phyloP scores from a whole-genome alignment of 2,329 filamentous ascomycete species.

The Paraconiothyrium brasiliense region DNA sequence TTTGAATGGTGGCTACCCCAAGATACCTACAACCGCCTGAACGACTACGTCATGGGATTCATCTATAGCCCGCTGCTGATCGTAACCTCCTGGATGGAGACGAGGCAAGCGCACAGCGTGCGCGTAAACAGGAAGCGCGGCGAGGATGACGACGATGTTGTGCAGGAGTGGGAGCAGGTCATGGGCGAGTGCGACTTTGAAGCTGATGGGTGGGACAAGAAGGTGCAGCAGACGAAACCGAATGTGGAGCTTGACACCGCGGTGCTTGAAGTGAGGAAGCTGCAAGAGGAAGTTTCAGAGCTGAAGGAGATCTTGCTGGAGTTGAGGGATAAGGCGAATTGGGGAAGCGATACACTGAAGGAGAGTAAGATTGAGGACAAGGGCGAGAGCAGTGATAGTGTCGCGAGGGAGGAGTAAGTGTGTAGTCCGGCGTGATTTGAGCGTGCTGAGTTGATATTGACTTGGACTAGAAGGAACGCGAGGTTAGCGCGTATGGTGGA shows the following conservation, averaged over 20 bases:
- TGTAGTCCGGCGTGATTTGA: not conserved
- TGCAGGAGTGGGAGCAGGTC: slow-evolving; percentile 94
- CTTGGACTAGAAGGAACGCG: not conserved
- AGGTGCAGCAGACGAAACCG: slow-evolving; percentile 76
- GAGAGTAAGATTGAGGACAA: slow-evolving; percentile 36
- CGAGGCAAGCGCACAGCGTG: slow-evolving; percentile 64
- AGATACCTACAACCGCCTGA: slow-evolving; percentile 77
- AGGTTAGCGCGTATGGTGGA: slow-evolving; percentile 4
- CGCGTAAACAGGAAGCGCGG: slow-evolving; percentile 77
- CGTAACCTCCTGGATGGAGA: slow-evolving; percentile 72
- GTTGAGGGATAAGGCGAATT: slow-evolving; percentile 33
- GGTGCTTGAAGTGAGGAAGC: slow-evolving; percentile 68
- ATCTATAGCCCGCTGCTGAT: slow-evolving; percentile 87
- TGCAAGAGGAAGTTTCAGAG: slow-evolving; percentile 57
- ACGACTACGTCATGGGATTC: slow-evolving; percentile 86
- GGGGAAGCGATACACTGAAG: slow-evolving; percentile 44
- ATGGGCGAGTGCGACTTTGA: slow-evolving; percentile 78
- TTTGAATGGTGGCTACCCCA: slow-evolving; percentile 97
- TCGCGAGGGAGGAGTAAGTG: slow-evolving; percentile 32
- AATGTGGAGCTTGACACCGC: slow-evolving; percentile 83
- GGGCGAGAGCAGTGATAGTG: slow-evolving; percentile 39
- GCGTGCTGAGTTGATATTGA: not conserved
- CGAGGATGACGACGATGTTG: slow-evolving; percentile 86
- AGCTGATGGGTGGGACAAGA: slow-evolving; percentile 84
- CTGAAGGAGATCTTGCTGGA: slow-evolving; percentile 52